These are phyloP conservation scores for Acanthamoeba healyi DNA, from an alignment of 208 protist species.

Conservation along the genomic window DNA sequence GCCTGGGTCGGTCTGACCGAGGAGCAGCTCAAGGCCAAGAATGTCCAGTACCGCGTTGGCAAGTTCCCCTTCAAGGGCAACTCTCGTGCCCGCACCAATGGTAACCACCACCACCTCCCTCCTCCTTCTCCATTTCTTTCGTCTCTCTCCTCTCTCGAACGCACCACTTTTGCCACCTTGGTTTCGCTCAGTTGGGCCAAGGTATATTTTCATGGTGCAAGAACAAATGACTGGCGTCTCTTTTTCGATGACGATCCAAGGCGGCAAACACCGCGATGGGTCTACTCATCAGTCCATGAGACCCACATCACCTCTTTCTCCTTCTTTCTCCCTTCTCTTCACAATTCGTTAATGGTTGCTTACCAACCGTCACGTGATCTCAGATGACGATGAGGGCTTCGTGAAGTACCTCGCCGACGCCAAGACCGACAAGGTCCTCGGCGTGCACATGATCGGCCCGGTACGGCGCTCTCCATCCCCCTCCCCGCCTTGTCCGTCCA, in stretches of 20 bases:
- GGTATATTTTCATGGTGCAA: neutral
- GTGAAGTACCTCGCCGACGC: conserved; percentile 98
- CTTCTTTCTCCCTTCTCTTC: too few species aligned
- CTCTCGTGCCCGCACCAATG: conserved; percentile 96
- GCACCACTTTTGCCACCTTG: conserved; percentile 1
- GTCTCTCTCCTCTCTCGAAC: neutral
- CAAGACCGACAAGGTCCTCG: conserved; percentile 97
- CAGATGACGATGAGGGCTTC: conserved; percentile 96
- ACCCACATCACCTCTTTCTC: neutral
- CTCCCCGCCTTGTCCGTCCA: neutral
- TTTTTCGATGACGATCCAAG: conserved; percentile 19
- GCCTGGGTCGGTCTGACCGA: conserved; percentile 98
- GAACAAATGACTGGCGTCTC: neutral
- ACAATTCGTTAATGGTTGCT: neutral
- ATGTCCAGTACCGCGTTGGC: conserved; percentile 96
- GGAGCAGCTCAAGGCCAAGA: conserved; percentile 96
- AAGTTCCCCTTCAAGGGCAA: conserved; percentile 99
- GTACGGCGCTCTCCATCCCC: conserved; percentile 13
- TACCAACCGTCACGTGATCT: neutral
- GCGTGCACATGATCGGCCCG: conserved; percentile 98
- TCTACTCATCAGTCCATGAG: neutral
- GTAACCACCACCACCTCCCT: conserved; percentile 15
- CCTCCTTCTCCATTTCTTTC: neutral
- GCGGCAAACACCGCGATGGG: neutral
- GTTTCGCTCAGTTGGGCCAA: conserved; percentile 17